These are phyloP conservation scores for Neurospora discreta DNA, from an alignment of 495 filamentous ascomycete species.

Conservation along the genomic window DNA sequence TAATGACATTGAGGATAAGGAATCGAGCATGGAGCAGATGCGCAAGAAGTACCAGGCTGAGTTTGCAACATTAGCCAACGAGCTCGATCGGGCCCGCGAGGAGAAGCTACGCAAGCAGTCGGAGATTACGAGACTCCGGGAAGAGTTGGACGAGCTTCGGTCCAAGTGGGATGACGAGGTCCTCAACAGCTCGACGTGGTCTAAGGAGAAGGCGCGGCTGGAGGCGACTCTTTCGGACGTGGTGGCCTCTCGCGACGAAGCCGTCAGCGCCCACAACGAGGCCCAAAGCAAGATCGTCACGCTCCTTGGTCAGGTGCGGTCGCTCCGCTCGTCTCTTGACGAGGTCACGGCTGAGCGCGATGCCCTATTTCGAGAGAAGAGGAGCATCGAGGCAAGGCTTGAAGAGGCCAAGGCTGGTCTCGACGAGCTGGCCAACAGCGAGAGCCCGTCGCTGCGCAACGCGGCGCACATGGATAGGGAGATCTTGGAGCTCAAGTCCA, in stretches of 20 bases:
- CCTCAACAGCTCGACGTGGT: constrained; percentile 94
- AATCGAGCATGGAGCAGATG: constrained; percentile 92
- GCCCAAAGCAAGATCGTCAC: constrained; percentile 85
- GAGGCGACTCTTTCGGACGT: constrained; percentile 87
- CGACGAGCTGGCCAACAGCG: constrained; percentile 80
- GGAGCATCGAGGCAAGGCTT: constrained; percentile 75
- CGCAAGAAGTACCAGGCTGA: constrained; percentile 94
- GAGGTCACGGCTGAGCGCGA: constrained; percentile 82
- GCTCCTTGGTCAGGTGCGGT: constrained; percentile 83
- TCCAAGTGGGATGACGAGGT: constrained; percentile 99
- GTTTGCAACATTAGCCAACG: constrained; percentile 75
- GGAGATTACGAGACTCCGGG: constrained; percentile 66
- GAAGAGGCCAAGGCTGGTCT: constrained; percentile 80
- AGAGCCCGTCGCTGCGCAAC: constrained; percentile 83
- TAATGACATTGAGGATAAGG: constrained; percentile 94
- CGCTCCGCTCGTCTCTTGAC: constrained; percentile 71
- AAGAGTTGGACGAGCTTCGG: constrained; percentile 88
- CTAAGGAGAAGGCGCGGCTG: constrained; percentile 89
- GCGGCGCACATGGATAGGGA: constrained; percentile 85
- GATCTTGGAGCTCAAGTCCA: constrained; percentile 80
- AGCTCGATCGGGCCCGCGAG: constrained; percentile 88
- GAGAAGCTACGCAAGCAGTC: constrained; percentile 53
- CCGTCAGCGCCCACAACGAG: constrained; percentile 85
- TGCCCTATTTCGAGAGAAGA: constrained; percentile 77
- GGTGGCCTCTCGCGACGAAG: constrained; percentile 81